Base-by-base conservation (phyloP, 75 land plant species). In the Pseudotsuga menziesii region DNA sequence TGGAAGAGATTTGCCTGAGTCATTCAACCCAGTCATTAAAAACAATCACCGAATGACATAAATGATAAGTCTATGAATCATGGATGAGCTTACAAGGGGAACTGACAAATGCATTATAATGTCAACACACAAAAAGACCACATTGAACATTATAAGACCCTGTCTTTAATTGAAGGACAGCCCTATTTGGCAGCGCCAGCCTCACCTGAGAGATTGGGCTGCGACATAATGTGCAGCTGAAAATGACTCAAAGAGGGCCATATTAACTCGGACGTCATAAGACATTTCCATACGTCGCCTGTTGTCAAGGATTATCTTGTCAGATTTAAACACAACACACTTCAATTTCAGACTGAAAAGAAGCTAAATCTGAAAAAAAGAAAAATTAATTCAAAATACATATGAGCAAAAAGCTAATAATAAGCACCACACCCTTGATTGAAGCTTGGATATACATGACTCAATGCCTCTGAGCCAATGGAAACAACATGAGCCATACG, bases 171-270 rank as follows among this genome's bases (percentile, higher is more conserved):
- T 39, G 26, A 15, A 39, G 80, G 29, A 36, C 20, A 13, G 2
- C 25, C 29, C 58, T 44, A 29, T 57, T 15, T 55, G 56, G 56
- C 26, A 35, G 52, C 32, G 4, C 16, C 56, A 27, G 2, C 22
- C 84, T 70, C 36, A 93, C 98, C 96, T 92, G 55, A 97, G 58
- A 54, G 86, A 79, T 69, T 97, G 95, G 36, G 98, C 90, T 67
- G 88, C 81, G 52, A 94, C 83, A 91, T 94, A 97, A 54, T 97
- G 91, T 48, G 85, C 17, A 71, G 95, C 93, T 64, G 85, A 78
- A 71, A 94, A 90, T 35, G 93, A 75, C 56, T 75, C 62, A 57
- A 94, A 90, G 41, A 94, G 79, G 27, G 93, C 87, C 82, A 91
- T 61, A 67, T 86, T 92, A 20, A 78, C 85, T 58, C 89, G 90